Evolutionary conservation across 441 rosid species (phyloP), one percentile per base, ranked within the genome.

Genomic region (Pelargonium exstipulatum): DNA sequence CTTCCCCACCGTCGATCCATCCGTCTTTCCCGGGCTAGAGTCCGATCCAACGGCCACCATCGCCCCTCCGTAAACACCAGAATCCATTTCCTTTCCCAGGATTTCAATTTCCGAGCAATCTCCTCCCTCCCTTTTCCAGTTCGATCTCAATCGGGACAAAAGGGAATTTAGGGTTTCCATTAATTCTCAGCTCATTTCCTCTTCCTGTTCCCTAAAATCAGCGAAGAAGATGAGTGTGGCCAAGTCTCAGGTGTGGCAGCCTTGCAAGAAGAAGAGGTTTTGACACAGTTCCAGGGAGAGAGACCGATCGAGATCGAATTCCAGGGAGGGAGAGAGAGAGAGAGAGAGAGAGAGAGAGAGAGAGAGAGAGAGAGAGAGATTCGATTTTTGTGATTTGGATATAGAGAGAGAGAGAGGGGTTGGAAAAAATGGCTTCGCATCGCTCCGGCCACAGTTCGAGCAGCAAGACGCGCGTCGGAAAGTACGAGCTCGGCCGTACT

Each of bases 191-290:
- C n/a, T 48, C 5, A 4, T 13, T 3, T 14, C 24, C 24, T 22
- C 24, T 22, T 22, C 24, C 24, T 22, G 24, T 22, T 22, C 24
- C 24, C 24, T 22, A 18, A 2, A 10, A 24, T 2, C n/a, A 53
- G 64, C 46, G 66, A 70, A 24, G 20, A 75, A 71, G 62, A 85
- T 90, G 94, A 88, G 87, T 66, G 83, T 89, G 37, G 81, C 76
- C 16, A 95, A 95, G 90, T 92, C 98, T 58, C 96, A 84, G 81
- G 92, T 95, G 0, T 95, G 99, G 99, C 99, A 92, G 73, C 99
- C 99, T 8, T 92, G 98, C 81, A 92, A 95, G 77, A 95, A 90
- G 95, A 92, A 95, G 95, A 83, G 98, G 64, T 80, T 67, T 45
- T 90, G 83, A 48, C 13, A 0, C 55, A 16, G n/a, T n/a, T n/a